Evolutionary conservation across 148 eudicot genomes (phyloP).

Genomic region (Dianthus caryophyllus): DNA sequence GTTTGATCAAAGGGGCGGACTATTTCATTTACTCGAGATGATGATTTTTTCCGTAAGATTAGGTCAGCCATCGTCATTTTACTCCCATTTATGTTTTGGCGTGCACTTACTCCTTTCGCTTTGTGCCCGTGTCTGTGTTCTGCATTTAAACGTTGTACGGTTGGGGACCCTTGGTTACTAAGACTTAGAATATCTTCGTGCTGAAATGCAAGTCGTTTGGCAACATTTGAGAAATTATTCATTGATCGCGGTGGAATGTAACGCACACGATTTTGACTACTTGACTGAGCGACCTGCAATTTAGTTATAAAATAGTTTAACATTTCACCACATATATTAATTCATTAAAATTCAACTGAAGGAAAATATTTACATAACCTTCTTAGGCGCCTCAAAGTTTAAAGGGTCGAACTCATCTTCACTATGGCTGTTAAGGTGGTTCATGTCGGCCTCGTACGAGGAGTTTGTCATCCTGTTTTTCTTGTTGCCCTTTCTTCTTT

Average conservation of each 20-base stretch:
- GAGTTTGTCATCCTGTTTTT: too few relatives aligned
- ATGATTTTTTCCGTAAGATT: background rate
- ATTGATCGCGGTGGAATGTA: background rate
- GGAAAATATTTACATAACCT: too few relatives aligned
- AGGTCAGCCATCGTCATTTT: constrained; percentile 3
- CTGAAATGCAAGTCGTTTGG: background rate
- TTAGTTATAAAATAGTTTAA: too few relatives aligned
- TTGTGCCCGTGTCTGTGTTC: background rate
- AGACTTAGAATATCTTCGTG: background rate
- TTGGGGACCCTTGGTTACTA: background rate
- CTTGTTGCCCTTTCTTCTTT: too few relatives aligned
- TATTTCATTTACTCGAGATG: background rate
- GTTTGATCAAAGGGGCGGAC: background rate
- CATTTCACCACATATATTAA: too few relatives aligned
- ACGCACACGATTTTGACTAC: background rate
- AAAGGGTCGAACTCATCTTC: too few relatives aligned
- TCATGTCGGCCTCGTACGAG: too few relatives aligned
- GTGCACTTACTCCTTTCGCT: background rate
- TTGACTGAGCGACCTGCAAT: background rate
- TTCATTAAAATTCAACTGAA: too few relatives aligned
- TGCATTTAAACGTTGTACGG: background rate
- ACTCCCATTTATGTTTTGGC: background rate
- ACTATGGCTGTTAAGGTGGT: too few relatives aligned
- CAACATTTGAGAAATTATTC: background rate
- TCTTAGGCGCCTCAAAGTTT: too few relatives aligned